Evolutionary conservation across 768 basidiomycete genomes (phyloP), one percentile per base, ranked within the genome.

Genomic region (Asterophora lycoperdoides): DNA sequence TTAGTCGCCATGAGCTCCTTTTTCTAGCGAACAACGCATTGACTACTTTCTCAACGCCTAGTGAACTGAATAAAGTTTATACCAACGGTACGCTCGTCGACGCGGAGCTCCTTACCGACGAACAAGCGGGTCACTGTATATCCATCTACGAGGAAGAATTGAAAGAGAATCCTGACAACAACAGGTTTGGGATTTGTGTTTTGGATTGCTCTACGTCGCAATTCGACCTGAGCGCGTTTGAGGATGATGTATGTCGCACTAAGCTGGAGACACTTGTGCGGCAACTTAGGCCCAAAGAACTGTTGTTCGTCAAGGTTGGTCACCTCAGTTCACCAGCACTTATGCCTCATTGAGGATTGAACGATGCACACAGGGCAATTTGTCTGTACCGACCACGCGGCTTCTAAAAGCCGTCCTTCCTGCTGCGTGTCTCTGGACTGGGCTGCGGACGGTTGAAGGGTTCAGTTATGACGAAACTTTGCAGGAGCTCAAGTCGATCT

Each of bases 81-180:
- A 99, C 96, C 0, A 91, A 91, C 44, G 96, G 96, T 2, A 99
- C 96, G 0, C 83, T 98, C 19, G 86, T 97, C 40, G 96, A 99
- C 57, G 83, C 84, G 9, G 83, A 86, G 39, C 83, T 95, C 48
- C 75, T 98, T 28, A 86, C 79, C 1, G 91, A 96, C 50, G 96
- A 98, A 53, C 88, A 97, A 67, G 90, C 93, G 0, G 92, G 90
- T 4, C 96, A 99, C 61, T 98, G 95, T 62, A 80, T 98, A 20
- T 85, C 90, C 8, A 83, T 99, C 62, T 85, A 84, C 6, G 89
- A 91, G 60, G 72, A 76, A 14, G 72, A 69, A 8, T 64, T 71
- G 15, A 70, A 67, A 18, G 74, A 77, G 35, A 70, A 65, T 6
- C 51, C 62, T 4, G 72, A 73, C 41, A 60, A 65, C 13, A 78